Evolutionary conservation across 108 stramenopile genomes (phyloP).

Genomic region (Conticribra guillardii): DNA sequence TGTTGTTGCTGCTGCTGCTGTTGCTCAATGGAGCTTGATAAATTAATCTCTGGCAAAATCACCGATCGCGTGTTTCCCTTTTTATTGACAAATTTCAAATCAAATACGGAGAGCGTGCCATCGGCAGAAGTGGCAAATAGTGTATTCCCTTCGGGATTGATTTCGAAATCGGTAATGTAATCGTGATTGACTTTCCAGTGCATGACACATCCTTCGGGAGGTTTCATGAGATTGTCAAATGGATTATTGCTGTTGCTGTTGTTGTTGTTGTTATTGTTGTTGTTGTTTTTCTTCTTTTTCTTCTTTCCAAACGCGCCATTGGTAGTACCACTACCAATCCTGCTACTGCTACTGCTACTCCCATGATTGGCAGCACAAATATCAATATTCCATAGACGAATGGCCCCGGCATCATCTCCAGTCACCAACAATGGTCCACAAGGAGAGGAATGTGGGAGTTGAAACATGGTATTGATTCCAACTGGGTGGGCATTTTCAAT

Average conservation of each 20-base stretch:
- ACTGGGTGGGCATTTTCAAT: conserved; percentile 60
- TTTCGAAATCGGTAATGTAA: conserved; percentile 81
- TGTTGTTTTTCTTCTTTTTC: no score
- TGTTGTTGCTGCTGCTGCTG: conserved; percentile 18
- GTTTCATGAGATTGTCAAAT: conserved; percentile 51
- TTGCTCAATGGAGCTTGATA: background rate
- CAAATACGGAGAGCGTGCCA: conserved; percentile 73
- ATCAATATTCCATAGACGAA: conserved; percentile 83
- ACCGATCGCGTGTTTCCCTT: conserved; percentile 33
- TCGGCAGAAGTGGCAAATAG: conserved; percentile 80
- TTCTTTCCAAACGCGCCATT: no score
- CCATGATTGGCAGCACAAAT: conserved; percentile 19
- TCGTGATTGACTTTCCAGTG: conserved; percentile 83
- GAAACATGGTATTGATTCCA: conserved; percentile 63
- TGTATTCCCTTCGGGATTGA: conserved; percentile 65
- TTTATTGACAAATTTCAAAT: conserved; percentile 61
- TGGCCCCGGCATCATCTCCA: conserved; percentile 84
- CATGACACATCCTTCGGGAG: conserved; percentile 62
- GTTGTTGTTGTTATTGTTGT: conserved; percentile 12
- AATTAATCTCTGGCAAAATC: conserved; percentile 18
- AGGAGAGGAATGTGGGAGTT: conserved; percentile 52
- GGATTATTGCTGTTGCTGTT: conserved; percentile 12
- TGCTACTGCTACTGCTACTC: background rate
- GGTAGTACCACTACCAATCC: no score
- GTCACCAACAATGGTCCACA: conserved; percentile 64